phyloP scores from a whole-genome alignment of 352 stramenopile genomes.

The Phytophthora citricola region DNA sequence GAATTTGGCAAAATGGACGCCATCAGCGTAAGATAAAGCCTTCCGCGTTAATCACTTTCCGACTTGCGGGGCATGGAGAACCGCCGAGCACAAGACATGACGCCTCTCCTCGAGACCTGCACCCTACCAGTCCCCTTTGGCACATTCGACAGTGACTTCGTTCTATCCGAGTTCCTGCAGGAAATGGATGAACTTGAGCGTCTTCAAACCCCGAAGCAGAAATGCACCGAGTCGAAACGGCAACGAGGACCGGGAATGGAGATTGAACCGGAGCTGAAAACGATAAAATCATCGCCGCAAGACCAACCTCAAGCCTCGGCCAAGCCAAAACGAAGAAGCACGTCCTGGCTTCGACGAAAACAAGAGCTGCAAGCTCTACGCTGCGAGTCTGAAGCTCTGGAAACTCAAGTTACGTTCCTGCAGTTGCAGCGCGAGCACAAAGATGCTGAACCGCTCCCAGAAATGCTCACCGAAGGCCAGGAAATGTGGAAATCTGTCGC shows the following conservation, averaged over 20 bases:
- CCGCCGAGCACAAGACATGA: slow-evolving; percentile 6
- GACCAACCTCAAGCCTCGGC: background rate
- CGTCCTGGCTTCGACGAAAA: slow-evolving; percentile 40
- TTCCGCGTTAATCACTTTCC: slow-evolving; percentile 25
- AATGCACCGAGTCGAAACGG: slow-evolving; percentile 1
- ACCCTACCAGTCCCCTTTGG: background rate
- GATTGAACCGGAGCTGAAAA: slow-evolving; percentile 8
- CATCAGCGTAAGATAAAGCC: background rate
- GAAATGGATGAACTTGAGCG: slow-evolving; percentile 35
- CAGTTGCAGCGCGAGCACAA: slow-evolving; percentile 4
- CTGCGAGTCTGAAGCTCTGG: slow-evolving; percentile 14
- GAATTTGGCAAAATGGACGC: background rate
- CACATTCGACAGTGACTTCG: slow-evolving; percentile 18
- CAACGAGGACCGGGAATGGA: background rate
- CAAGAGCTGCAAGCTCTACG: slow-evolving; percentile 28
- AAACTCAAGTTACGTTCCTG: slow-evolving; percentile 14
- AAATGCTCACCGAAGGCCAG: slow-evolving; percentile 3
- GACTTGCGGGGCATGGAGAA: slow-evolving; percentile 21
- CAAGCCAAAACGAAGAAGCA: slow-evolving; percentile 19
- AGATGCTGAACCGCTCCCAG: background rate
- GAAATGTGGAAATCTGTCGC: slow-evolving; percentile 24
- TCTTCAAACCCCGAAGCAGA: slow-evolving; percentile 2
- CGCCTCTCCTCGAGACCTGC: slow-evolving; percentile 2
- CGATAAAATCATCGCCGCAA: slow-evolving; percentile 1
- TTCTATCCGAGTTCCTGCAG: slow-evolving; percentile 24